Conservation (phyloP, 306 rosid species). For the Ormosia semicastrata region DNA sequence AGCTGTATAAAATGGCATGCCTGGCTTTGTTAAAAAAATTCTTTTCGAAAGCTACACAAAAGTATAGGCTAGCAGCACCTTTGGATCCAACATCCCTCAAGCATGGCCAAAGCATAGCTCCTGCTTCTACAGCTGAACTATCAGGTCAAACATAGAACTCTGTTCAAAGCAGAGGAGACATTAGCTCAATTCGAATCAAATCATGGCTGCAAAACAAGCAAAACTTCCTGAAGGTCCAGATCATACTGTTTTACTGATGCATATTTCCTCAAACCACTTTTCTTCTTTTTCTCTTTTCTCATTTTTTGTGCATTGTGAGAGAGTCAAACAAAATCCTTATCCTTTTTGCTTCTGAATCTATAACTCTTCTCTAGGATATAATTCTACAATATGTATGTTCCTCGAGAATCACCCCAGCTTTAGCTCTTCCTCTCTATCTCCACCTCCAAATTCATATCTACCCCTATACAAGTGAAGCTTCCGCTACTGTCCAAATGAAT, state of each 20-base stretch:
- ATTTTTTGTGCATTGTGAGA: not conserved
- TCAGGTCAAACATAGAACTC: not conserved
- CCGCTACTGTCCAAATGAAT: not conserved
- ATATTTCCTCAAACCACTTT: no score
- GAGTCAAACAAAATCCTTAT: constrained; percentile 1
- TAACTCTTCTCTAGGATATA: not conserved
- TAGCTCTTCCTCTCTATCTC: constrained; percentile 1
- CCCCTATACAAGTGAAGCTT: constrained; percentile 2
- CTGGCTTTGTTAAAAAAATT: no score
- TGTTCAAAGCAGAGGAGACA: not conserved
- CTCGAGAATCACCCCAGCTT: not conserved
- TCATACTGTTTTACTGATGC: not conserved
- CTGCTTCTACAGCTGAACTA: no score
- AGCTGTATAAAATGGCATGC: no score
- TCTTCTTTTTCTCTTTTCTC: not conserved
- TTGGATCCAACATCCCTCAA: no score
- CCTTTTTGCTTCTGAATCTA: not conserved
- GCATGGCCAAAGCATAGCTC: no score
- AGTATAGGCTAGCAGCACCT: no score
- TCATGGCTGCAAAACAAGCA: constrained; percentile 6
- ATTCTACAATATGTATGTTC: not conserved
- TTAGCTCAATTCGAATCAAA: not conserved
- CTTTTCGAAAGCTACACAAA: no score
- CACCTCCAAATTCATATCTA: not conserved
- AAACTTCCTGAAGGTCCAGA: not conserved